A percentile compares a stretch with the other conserved stretches of the same genome.
These are phyloP conservation scores for Balansia obtecta DNA, from an alignment of 2,329 filamentous ascomycete genomes.

Conservation along the genomic window DNA sequence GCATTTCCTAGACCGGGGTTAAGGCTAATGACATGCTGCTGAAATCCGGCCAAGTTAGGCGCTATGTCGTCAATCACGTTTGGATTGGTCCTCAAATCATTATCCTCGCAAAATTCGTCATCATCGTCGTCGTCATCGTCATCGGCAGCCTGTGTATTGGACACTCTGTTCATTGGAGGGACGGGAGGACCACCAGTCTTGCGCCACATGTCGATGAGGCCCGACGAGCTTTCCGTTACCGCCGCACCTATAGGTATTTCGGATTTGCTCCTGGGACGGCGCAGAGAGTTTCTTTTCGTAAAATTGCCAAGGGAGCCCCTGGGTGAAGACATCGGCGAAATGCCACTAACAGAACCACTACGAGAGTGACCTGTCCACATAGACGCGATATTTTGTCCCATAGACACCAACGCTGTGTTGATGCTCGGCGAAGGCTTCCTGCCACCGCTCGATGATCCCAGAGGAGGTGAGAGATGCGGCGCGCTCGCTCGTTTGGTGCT, in stretches of 20 bases:
- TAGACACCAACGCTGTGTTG: conserved; percentile 44
- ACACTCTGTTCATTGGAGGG: conserved; percentile 28
- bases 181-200: conserved; percentile 42
- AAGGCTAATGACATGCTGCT: conserved; percentile 55
- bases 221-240: conserved; percentile 26
- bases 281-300: conserved; percentile 34
- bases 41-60: conserved; percentile 66
- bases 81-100: conserved; percentile 48
- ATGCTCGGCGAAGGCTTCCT: conserved; percentile 43
- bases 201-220: conserved; percentile 38
- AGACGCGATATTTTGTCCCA: conserved; percentile 41
- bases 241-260: conserved; percentile 25
- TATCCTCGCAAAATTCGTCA: conserved; percentile 41
- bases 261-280: conserved; percentile 43
- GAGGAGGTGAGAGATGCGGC: conserved; percentile 34
- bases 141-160: conserved; percentile 5
- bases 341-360: conserved; percentile 46
- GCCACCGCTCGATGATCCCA: conserved; percentile 38
- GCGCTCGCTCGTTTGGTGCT: conserved; percentile 32
- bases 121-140: conserved; percentile 50
- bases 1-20: conserved; percentile 55
- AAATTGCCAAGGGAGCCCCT: conserved; percentile 32
- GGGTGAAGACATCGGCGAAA: conserved; percentile 37
- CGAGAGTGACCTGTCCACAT: conserved; percentile 45
- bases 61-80: conserved; percentile 55